Base-by-base conservation (phyloP, 331 rosid genomes). In the Erythrophleum ivorense region DNA sequence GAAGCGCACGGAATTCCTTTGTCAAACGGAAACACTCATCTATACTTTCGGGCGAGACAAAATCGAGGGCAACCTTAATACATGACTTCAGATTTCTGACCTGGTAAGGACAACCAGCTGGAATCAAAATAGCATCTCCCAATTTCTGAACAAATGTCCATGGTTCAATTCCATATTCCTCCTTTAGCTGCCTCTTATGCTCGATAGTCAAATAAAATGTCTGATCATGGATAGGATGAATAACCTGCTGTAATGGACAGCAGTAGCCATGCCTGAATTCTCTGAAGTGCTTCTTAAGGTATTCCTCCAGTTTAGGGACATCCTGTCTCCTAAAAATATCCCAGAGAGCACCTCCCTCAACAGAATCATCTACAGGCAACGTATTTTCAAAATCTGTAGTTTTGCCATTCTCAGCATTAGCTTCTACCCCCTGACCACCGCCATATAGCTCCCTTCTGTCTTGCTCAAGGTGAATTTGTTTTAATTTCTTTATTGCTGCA, bases 91-190 rank as follows among this genome's bases (percentile, higher is more conserved):
- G 73, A 34, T 92, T 92, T 88, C 94, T 79, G 64, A 92, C 92
- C 89, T 92, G 97, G 84, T 92, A 91, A 36, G 97, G 97, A 81
- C 93, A 92, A 48, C 97, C 93, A 0, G 92, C 93, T 63, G 97
- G 97, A 74, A 92, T 88, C 24, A 92, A 86, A 83, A 92, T 91
- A 50, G 95, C 94, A 72, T 91, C 97, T 49, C 97, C 97, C 59
- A 88, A 62, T 60, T 82, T 89, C 74, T 92, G 95, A 76, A 86
- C 53, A 55, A 92, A 92, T 16, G 97, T 88, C 95, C 97, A 92
- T 11, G 96, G 94, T 78, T 92, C 97, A 78, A 92, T 88, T 80
- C 97, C 97, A 86, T 81, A 91, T 84, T 92, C 95, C 85, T 89
- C 84, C 83, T 90, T 92, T 40, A 92, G 92, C 89, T 81, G 91